Evolutionary conservation across 2,329 filamentous ascomycete species (phyloP), one percentile per base, ranked within the genome.

Genomic region (Pleomassaria siparia): DNA sequence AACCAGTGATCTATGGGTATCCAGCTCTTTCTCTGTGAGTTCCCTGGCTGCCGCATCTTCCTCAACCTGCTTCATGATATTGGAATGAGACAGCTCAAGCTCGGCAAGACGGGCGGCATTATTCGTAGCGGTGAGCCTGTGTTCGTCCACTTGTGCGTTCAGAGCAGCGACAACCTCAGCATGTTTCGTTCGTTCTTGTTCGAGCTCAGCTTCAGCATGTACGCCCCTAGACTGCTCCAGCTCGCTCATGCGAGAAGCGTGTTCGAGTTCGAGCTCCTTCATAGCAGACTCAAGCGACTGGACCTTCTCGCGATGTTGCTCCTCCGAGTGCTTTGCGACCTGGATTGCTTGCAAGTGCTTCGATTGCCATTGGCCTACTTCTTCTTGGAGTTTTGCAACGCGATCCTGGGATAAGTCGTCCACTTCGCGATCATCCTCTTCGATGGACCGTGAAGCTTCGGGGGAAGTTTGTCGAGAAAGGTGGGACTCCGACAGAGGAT

Each of bases 101-200:
- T 88, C 82, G 2, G 84, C 78, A 24, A 96, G 84, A 59, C 85
- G 88, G 30, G 80, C 67, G 11, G 84, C 77, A 59, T 91, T 89
- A 55, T 76, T 79, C 53, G 81, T 80, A 59, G 95, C 86, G 29
- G 88, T 82, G 3, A 80, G 74, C 72, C 88, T 91, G 73, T 95
- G 91, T 64, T 90, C 85, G 43, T 91, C 84, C 44, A 96, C 86
- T 65, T 95, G 86, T 49, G 74, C 79, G 53, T 88, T 87, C 33
- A 96, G 72, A 18, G 74, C 64, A 44, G 78, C 76, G 10, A 84
- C 71, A 18, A 78, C 77, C 29, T 80, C 76, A 49, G 84, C 76
- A 20, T 76, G 74, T 54, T 72, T 70, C 4, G 58, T 30, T 13
- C 69, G 67, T 62, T 76, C 74, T 44, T 72, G 60, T 35, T 74